A percentile compares a stretch with the other conserved stretches of the same genome.
phyloP scores from a whole-genome alignment of 108 stramenopile genomes.

The Skeletonema marinoi region DNA sequence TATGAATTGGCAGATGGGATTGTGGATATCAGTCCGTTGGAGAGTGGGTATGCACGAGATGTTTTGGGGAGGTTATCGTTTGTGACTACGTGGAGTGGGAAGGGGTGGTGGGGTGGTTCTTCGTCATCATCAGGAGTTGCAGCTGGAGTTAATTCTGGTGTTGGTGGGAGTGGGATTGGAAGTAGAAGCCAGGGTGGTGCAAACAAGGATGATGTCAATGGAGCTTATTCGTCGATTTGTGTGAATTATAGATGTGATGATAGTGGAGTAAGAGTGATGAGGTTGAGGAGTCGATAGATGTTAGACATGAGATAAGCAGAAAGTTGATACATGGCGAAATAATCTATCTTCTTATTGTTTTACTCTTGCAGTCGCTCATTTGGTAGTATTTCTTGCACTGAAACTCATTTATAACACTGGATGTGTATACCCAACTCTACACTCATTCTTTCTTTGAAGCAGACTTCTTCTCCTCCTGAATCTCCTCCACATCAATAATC shows the following conservation, averaged over 20 bases:
- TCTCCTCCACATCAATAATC: not conserved
- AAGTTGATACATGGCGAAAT: too few relatives aligned
- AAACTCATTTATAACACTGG: not conserved
- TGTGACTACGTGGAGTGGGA: constrained; percentile 39
- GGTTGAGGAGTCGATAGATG: constrained; percentile 25
- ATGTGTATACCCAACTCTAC: not conserved
- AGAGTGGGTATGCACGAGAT: constrained; percentile 78
- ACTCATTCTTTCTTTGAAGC: not conserved
- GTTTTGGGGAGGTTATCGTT: constrained; percentile 74
- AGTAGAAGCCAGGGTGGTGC: not conserved
- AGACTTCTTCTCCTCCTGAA: not conserved
- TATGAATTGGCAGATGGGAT: constrained; percentile 74
- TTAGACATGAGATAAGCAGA: too few relatives aligned
- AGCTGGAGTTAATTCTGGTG: not conserved
- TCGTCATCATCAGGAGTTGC: not conserved
- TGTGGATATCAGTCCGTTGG: constrained; percentile 81
- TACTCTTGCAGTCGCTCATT: not conserved
- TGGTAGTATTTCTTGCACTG: not conserved
- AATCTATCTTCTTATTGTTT: not conserved
- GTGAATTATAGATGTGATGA: constrained; percentile 48
- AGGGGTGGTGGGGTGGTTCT: constrained; percentile 46
- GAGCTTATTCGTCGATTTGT: constrained; percentile 28
- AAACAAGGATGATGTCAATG: constrained; percentile 7
- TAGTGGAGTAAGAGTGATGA: constrained; percentile 43
- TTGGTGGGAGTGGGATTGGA: not conserved